Conservation (phyloP, 163 green algal genomes). For the Volvox carteri region DNA sequence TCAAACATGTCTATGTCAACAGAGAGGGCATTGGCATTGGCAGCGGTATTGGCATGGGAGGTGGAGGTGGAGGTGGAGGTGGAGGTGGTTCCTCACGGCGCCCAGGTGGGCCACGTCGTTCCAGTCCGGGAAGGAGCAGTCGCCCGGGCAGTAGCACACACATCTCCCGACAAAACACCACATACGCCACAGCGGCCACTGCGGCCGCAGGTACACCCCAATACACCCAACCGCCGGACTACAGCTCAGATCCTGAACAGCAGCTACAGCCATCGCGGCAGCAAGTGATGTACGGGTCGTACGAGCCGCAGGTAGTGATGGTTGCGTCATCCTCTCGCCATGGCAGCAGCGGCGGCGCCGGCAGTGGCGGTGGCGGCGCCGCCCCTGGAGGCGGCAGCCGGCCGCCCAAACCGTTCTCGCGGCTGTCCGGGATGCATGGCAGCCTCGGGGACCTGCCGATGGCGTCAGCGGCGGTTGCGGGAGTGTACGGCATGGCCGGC, state of each 20-base stretch:
- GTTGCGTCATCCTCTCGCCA: too few relatives aligned
- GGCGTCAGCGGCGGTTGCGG: background rate
- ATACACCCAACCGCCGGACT: background rate
- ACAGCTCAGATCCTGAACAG: conserved; percentile 7
- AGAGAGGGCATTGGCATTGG: too few relatives aligned
- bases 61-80: too few relatives aligned
- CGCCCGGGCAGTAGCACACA: background rate
- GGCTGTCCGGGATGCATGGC: conserved; percentile 38
- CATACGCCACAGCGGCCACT: too few relatives aligned
- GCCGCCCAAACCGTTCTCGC: conserved; percentile 22
- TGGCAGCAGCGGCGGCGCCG: background rate
- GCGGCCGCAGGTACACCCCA: background rate
- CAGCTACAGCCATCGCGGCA: too few relatives aligned
- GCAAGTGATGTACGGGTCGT: background rate
- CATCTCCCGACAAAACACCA: too few relatives aligned
- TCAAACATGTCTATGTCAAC: too few relatives aligned
- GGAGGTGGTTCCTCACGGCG: background rate
- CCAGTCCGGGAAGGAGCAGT: background rate
- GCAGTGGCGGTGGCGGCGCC: background rate
- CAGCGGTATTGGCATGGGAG: too few relatives aligned
- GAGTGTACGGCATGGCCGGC: background rate
- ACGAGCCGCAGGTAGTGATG: too few relatives aligned
- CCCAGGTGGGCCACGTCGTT: background rate
- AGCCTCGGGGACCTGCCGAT: conserved; percentile 33
- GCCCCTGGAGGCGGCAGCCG: background rate